Evolutionary conservation across 768 basidiomycete species (phyloP).

Genomic region (Auriscalpium vulgare): DNA sequence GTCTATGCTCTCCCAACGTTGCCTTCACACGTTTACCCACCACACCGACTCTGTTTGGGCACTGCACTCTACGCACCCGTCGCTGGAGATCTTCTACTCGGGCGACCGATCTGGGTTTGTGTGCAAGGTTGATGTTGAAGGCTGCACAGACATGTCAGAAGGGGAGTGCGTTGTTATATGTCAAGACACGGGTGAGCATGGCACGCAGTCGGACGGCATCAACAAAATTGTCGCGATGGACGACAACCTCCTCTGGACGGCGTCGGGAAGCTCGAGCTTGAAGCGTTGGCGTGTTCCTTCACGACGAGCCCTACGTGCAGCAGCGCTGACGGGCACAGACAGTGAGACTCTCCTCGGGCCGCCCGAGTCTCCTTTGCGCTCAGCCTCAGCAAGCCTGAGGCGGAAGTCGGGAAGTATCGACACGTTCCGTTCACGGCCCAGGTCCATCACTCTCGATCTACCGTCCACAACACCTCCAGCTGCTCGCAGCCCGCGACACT

Average conservation of each 20-base stretch:
- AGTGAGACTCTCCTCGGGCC: constrained; percentile 3
- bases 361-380: constrained; percentile 4
- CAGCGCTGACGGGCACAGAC: constrained; percentile 12
- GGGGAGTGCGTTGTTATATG: constrained; percentile 86
- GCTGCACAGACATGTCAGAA: constrained; percentile 70
- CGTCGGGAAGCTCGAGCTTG: constrained; percentile 73
- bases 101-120: constrained; percentile 89
- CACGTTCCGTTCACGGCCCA: constrained; percentile 3
- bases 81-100: constrained; percentile 85
- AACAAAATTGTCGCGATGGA: constrained; percentile 79
- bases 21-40: constrained; percentile 92
- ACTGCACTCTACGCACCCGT: constrained; percentile 79
- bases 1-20: constrained; percentile 84
- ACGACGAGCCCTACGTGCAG: constrained; percentile 30
- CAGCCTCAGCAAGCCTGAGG: background rate
- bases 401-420: constrained; percentile 12
- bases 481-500: constrained; percentile 18
- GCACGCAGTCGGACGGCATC: constrained; percentile 51
- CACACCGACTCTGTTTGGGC: constrained; percentile 96
- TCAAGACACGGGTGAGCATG: constrained; percentile 44
- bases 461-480: constrained; percentile 8
- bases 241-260: constrained; percentile 85
- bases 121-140: constrained; percentile 86
- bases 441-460: constrained; percentile 10
- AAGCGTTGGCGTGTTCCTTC: constrained; percentile 73